Conservation (phyloP, 805 yeast genomes). For the Yarrowia phangngaensis region DNA sequence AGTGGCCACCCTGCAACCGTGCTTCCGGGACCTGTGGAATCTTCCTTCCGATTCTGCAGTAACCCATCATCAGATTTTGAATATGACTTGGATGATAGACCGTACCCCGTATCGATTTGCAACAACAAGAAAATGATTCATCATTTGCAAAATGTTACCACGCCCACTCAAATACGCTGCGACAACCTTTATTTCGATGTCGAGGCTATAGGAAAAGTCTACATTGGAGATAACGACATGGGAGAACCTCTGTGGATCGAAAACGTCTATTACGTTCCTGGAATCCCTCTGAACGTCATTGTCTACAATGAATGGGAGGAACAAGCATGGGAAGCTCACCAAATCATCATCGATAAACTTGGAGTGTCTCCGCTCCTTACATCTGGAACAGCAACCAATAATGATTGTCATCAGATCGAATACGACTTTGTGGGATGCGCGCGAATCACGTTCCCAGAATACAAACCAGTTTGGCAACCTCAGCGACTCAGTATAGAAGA, state of each 20-base stretch:
- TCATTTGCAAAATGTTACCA: not conserved
- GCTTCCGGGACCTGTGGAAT: constrained; percentile 3
- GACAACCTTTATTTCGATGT: constrained; percentile 12
- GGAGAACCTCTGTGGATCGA: constrained; percentile 13
- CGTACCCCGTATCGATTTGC: constrained; percentile 15
- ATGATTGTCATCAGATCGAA: constrained; percentile 10
- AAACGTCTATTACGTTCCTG: constrained; percentile 14
- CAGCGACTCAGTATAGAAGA: constrained; percentile 12
- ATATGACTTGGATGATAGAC: not conserved
- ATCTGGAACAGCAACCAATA: not conserved
- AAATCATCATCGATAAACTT: not conserved
- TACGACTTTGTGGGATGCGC: constrained; percentile 19
- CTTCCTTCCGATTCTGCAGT: constrained; percentile 12
- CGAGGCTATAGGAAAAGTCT: constrained; percentile 11
- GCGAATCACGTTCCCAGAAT: constrained; percentile 11
- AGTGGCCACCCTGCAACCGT: not conserved
- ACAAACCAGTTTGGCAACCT: constrained; percentile 18
- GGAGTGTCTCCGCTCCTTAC: constrained; percentile 1
- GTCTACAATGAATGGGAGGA: constrained; percentile 13
- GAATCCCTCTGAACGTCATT: constrained; percentile 19
- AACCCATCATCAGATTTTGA: not conserved
- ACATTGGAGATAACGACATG: constrained; percentile 1
- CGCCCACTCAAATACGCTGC: constrained; percentile 4
- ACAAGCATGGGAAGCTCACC: not conserved
- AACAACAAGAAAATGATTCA: constrained; percentile 11